Conservation (phyloP, 495 filamentous ascomycete species). For the Daldinia caldariorum region DNA sequence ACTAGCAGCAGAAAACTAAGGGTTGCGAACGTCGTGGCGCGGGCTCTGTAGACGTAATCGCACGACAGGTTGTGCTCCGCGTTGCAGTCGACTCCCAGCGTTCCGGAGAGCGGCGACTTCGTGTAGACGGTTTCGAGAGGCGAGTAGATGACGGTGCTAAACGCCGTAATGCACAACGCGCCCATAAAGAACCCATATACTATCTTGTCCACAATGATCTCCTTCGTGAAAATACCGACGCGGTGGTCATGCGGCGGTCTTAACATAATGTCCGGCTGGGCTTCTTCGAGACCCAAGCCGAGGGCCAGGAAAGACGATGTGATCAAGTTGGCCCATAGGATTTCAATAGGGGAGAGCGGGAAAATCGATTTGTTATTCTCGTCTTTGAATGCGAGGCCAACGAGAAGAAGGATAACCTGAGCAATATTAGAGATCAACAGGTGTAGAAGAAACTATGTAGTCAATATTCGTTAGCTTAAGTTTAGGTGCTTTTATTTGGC, state of each 20-base stretch:
- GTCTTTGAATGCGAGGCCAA: conserved; percentile 68
- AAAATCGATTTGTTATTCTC: conserved; percentile 60
- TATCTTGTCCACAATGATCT: conserved; percentile 66
- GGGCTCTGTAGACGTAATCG: conserved; percentile 67
- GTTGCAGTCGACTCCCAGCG: conserved; percentile 62
- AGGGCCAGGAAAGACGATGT: conserved; percentile 67
- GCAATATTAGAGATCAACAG: conserved; percentile 68
- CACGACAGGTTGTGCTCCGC: conserved; percentile 56
- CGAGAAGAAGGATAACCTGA: conserved; percentile 63
- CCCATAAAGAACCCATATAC: conserved; percentile 68
- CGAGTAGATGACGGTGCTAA: conserved; percentile 61
- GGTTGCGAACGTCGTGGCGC: conserved; percentile 75
- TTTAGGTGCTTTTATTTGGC: neutral
- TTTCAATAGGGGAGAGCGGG: conserved; percentile 66
- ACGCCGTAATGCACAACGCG: conserved; percentile 63
- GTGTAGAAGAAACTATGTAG: conserved; percentile 64
- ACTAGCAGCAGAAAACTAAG: conserved; percentile 66
- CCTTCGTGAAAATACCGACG: conserved; percentile 64
- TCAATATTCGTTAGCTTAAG: conserved; percentile 5
- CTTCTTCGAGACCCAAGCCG: conserved; percentile 67
- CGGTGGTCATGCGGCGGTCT: conserved; percentile 63
- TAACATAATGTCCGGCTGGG: conserved; percentile 64
- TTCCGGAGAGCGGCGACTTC: neutral
- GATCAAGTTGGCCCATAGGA: conserved; percentile 70
- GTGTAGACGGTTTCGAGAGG: conserved; percentile 21